phyloP scores from a whole-genome alignment of 768 basidiomycete genomes.

The Rhizopogon vinicolor region DNA sequence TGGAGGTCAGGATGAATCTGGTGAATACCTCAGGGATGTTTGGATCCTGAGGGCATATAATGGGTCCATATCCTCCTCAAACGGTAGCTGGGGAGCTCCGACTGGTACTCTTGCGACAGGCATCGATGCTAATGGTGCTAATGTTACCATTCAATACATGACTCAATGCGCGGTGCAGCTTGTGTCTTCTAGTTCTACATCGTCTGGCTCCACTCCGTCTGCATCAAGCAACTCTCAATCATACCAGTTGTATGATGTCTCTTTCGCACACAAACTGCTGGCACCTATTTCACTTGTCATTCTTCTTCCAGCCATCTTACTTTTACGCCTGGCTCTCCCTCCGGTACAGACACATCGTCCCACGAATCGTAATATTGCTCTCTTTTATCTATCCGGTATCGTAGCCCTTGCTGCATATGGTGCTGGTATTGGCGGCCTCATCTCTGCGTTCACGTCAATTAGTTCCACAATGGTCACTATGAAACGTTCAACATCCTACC shows the following conservation, averaged over 20 bases:
- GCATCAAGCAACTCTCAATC: conserved; percentile 16
- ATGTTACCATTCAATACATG: conserved; percentile 59
- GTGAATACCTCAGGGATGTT: conserved; percentile 66
- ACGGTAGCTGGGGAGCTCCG: conserved; percentile 62
- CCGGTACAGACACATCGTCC: conserved; percentile 20
- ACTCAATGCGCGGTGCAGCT: conserved; percentile 51
- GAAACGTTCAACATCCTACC: conserved; percentile 28
- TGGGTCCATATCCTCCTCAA: conserved; percentile 51
- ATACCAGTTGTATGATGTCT: conserved; percentile 35
- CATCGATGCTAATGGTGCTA: conserved; percentile 58
- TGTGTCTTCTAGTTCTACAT: conserved; percentile 14
- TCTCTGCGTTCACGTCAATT: conserved; percentile 58
- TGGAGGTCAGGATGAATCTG: conserved; percentile 65
- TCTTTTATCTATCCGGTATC: conserved; percentile 33
- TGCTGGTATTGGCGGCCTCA: conserved; percentile 59
- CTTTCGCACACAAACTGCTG: conserved; percentile 41
- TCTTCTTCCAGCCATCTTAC: conserved; percentile 36
- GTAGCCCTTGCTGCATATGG: conserved; percentile 48
- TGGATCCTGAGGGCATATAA: conserved; percentile 77
- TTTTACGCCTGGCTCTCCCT: conserved; percentile 38
- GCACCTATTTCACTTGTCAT: conserved; percentile 46
- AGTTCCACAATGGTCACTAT: conserved; percentile 19
- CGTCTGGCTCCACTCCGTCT: conserved; percentile 13
- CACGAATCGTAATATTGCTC: conserved; percentile 17
- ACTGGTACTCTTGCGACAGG: conserved; percentile 60